phyloP scores from a whole-genome alignment of 495 filamentous ascomycete genomes.

The Penicillium nucicola region DNA sequence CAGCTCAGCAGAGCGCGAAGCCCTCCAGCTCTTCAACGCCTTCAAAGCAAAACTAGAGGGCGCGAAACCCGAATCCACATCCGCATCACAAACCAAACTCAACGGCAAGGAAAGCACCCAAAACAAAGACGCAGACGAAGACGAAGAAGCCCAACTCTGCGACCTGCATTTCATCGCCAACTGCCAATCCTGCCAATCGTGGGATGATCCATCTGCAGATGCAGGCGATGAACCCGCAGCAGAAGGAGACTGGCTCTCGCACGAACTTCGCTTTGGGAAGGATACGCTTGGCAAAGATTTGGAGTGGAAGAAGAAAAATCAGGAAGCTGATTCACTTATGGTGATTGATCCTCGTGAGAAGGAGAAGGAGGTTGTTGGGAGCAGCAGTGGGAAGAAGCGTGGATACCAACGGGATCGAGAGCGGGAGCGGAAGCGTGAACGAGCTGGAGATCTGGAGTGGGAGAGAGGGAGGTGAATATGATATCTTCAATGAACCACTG shows the following conservation, averaged over 20 bases:
- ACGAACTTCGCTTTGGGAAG: slow-evolving; percentile 79
- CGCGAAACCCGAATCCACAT: slow-evolving; percentile 37
- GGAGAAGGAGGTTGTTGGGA: slow-evolving; percentile 57
- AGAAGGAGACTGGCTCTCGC: slow-evolving; percentile 63
- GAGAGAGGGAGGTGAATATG: slow-evolving; percentile 11
- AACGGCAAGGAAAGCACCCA: slow-evolving; percentile 30
- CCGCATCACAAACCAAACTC: slow-evolving; percentile 21
- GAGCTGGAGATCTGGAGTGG: slow-evolving; percentile 39
- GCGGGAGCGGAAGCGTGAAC: slow-evolving; percentile 36
- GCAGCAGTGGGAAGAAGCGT: slow-evolving; percentile 16
- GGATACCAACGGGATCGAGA: slow-evolving; percentile 39
- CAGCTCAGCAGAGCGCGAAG: slow-evolving; percentile 54
- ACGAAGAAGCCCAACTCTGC: slow-evolving; percentile 70
- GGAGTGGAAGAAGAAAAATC: slow-evolving; percentile 83
- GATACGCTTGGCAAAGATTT: slow-evolving; percentile 90
- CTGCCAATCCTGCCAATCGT: slow-evolving; percentile 84
- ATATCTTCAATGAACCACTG: too few relatives aligned
- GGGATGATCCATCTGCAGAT: slow-evolving; percentile 45
- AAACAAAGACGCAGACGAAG: slow-evolving; percentile 41
- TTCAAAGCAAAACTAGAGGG: slow-evolving; percentile 77
- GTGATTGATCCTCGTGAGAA: slow-evolving; percentile 94
- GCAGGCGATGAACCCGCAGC: slow-evolving; percentile 44
- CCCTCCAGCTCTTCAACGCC: slow-evolving; percentile 65
- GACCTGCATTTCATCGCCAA: slow-evolving; percentile 91
- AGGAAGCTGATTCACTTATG: slow-evolving; percentile 83